phyloP scores from a whole-genome alignment of 345 rosid genomes.

The Pelargonium nanum region DNA sequence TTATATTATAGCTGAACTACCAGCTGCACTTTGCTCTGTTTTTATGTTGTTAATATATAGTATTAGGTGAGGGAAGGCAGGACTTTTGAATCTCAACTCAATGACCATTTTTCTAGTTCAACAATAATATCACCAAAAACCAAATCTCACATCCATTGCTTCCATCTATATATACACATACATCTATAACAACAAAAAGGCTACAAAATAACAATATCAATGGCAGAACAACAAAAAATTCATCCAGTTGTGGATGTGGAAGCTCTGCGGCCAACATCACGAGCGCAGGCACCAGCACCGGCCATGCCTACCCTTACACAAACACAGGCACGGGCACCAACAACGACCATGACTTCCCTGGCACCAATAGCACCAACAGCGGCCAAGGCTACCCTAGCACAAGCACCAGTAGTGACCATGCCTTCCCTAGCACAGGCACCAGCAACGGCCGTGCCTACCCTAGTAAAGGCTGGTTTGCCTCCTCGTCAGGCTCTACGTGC shows the following conservation, averaged over 20 bases:
- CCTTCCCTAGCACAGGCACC: conserved; percentile 11
- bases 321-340: too few species aligned
- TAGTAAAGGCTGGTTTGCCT: conserved; percentile 19
- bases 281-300: conserved; percentile 15
- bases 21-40: neutral
- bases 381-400: neutral
- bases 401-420: conserved; percentile 14
- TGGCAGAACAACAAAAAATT: conserved; percentile 40
- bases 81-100: neutral
- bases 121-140: too few species aligned
- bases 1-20: neutral
- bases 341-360: conserved; percentile 20
- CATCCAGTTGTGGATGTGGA: conserved; percentile 32
- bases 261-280: conserved; percentile 4
- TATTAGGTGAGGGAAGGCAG: neutral
- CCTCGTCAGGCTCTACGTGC: conserved; percentile 8
- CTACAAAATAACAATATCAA: conserved; percentile 1
- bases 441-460: conserved; percentile 19
- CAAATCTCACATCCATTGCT: neutral
- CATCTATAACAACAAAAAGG: too few species aligned
- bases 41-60: neutral
- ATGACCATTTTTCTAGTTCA: neutral
- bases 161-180: neutral
- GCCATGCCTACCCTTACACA: too few species aligned
- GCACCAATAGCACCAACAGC: too few species aligned